Conservation (phyloP, 345 rosid species). For the Mangifera indica region DNA sequence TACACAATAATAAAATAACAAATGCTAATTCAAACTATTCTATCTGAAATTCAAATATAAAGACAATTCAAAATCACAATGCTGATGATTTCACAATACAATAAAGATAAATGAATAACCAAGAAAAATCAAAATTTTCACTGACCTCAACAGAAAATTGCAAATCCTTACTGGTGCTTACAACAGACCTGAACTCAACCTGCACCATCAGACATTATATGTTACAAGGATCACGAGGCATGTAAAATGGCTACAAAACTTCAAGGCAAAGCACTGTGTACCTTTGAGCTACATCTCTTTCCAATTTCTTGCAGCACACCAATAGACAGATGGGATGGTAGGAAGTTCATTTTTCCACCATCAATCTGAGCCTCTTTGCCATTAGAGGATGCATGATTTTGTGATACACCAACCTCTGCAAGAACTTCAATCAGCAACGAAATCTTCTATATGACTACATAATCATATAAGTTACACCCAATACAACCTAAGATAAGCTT, state of each 20-base stretch:
- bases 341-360: conserved; percentile 57
- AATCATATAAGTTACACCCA: no score
- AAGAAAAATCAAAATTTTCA: conserved; percentile 3
- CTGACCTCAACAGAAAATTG: conserved; percentile 96
- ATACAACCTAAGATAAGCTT: neutral
- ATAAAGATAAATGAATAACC: no score
- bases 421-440: conserved; percentile 29
- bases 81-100: no score
- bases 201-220: conserved; percentile 29
- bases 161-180: conserved; percentile 86
- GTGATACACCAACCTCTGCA: conserved; percentile 61
- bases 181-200: conserved; percentile 84
- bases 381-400: conserved; percentile 45
- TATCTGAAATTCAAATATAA: no score
- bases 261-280: conserved; percentile 20
- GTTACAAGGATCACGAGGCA: conserved; percentile 18
- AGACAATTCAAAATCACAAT: no score
- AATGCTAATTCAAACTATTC: no score
- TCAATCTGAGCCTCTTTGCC: conserved; percentile 57
- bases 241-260: conserved; percentile 7
- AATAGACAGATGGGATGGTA: conserved; percentile 63
- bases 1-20: neutral
- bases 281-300: conserved; percentile 88
- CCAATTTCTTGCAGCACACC: conserved; percentile 92
- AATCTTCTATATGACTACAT: neutral